phyloP scores from a whole-genome alignment of 1,139 yeast species.

The Pneumocystis carinii region DNA sequence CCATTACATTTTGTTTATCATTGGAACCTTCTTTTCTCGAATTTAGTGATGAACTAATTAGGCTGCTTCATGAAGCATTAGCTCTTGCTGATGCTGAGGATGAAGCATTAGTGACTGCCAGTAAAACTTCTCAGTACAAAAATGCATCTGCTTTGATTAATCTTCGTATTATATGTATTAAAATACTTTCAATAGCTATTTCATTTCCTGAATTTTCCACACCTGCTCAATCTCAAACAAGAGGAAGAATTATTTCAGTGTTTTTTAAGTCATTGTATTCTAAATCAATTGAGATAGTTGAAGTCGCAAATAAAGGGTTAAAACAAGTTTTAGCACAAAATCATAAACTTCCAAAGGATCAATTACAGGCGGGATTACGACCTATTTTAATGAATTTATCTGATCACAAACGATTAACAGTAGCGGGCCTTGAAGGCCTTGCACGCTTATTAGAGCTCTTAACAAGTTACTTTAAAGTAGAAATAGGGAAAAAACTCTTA shows the following conservation, averaged over 20 bases:
- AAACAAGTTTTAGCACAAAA: slow-evolving; percentile 73
- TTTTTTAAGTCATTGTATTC: slow-evolving; percentile 88
- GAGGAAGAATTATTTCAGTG: slow-evolving; percentile 78
- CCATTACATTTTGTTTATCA: slow-evolving; percentile 75
- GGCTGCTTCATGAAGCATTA: slow-evolving; percentile 75
- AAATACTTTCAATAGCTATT: slow-evolving; percentile 65
- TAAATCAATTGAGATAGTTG: slow-evolving; percentile 71
- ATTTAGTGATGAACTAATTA: slow-evolving; percentile 73
- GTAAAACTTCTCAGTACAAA: slow-evolving; percentile 67
- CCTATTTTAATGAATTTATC: slow-evolving; percentile 92
- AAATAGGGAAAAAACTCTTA: slow-evolving; percentile 79
- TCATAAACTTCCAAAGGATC: slow-evolving; percentile 79
- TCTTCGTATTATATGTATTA: slow-evolving; percentile 77
- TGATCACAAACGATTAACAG: slow-evolving; percentile 80
- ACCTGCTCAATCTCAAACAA: slow-evolving; percentile 59
- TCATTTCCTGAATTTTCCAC: slow-evolving; percentile 54
- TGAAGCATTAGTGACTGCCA: slow-evolving; percentile 79
- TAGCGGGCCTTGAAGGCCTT: slow-evolving; percentile 78
- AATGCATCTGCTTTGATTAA: slow-evolving; percentile 79
- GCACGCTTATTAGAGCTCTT: slow-evolving; percentile 74
- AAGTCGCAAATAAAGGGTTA: slow-evolving; percentile 84
- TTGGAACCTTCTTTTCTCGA: slow-evolving; percentile 68
- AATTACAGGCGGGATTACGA: slow-evolving; percentile 79
- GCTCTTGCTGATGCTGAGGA: slow-evolving; percentile 97
- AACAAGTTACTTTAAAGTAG: slow-evolving; percentile 88